Percentiles rank a stretch among this genome's conserved stretches.
Evolutionary conservation across 371 early-diverging fungal species (phyloP).

Genomic region (Mucor piriformis): DNA sequence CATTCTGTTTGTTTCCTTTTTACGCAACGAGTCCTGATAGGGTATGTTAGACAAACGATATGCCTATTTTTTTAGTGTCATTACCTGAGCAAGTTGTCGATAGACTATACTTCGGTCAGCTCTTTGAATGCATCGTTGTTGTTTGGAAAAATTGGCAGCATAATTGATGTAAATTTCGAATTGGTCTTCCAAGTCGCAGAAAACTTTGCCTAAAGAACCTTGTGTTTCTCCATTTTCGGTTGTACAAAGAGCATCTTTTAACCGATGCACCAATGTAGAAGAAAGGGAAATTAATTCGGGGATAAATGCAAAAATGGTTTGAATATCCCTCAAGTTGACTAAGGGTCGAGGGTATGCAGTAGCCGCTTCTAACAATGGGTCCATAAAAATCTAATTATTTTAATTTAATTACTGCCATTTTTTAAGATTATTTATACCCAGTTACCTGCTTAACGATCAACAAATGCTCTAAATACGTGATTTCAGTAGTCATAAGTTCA

Average conservation of each 20-base stretch:
- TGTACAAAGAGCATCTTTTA: slow-evolving; percentile 29
- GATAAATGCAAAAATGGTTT: slow-evolving; percentile 38
- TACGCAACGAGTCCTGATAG: slow-evolving; percentile 38
- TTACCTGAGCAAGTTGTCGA: slow-evolving; percentile 40
- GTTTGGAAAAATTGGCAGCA: slow-evolving; percentile 45
- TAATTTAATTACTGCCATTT: too few relatives aligned
- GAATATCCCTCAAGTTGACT: slow-evolving; percentile 40
- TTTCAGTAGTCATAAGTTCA: slow-evolving; percentile 52
- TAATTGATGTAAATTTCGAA: slow-evolving; percentile 49
- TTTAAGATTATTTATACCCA: too few relatives aligned
- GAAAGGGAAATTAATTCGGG: slow-evolving; percentile 48
- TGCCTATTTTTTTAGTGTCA: neutral
- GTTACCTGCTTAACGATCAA: slow-evolving; percentile 49
- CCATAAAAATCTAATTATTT: slow-evolving; percentile 50
- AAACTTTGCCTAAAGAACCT: slow-evolving; percentile 40
- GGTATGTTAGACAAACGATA: slow-evolving; percentile 21
- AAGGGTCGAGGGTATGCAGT: slow-evolving; percentile 37
- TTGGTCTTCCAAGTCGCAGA: slow-evolving; percentile 37
- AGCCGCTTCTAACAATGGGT: slow-evolving; percentile 47
- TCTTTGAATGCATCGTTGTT: slow-evolving; percentile 32
- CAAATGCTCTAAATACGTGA: slow-evolving; percentile 49
- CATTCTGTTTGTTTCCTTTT: slow-evolving; percentile 42
- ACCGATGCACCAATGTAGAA: slow-evolving; percentile 30
- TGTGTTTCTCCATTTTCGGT: slow-evolving; percentile 24
- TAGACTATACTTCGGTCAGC: slow-evolving; percentile 37